Evolutionary conservation across 306 rosid species (phyloP), one percentile per base, ranked within the genome.

Genomic region (Acacia acuminata): DNA sequence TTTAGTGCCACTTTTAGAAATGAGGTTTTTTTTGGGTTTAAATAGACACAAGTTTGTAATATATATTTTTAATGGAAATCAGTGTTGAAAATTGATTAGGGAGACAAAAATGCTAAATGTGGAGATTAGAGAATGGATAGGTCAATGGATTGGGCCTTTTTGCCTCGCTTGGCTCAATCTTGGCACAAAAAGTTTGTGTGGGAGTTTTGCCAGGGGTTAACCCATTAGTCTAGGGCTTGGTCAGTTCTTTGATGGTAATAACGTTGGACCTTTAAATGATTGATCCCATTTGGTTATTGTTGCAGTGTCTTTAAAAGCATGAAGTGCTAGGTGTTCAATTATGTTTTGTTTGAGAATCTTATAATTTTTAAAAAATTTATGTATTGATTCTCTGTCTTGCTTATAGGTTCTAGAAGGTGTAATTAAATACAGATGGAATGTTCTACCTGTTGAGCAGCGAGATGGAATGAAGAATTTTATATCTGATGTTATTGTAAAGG

Each of bases 401-500:
- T 55, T 80, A 44, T 90, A 96, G 99, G 99, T 96, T 73, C 87
- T 96, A 63, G 99, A 94, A 91, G 99, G 99, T 58, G 99, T 96
- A 63, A 96, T 96, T 74, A 96, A 96, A 81, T 96, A 96, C 78
- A 89, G 97, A 80, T 96, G 99, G 99, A 96, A 96, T 92, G 98
- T 98, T 22, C 86, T 96, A 77, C 99, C 99, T 13, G 98, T 87
- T 72, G 98, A 96, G 82, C 98, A 96, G 86, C 90, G 99, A 55
- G 99, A 96, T 77, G 99, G 99, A 83, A 96, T 96, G 99, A 96
- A 96, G 82, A 96, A 96, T 88, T 96, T 94, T 82, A 94, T 96
- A 20, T 96, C 99, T 77, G 99, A 96, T 71, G 91, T 96, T 56
- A 96, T 96, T 75, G 97, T 96, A 53, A 98, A 96, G 98, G 99